A percentile compares a stretch with the other conserved stretches of the same genome.
Conservation (phyloP, 192 early-diverging fungal species). For the Powellomyces hirtus region DNA sequence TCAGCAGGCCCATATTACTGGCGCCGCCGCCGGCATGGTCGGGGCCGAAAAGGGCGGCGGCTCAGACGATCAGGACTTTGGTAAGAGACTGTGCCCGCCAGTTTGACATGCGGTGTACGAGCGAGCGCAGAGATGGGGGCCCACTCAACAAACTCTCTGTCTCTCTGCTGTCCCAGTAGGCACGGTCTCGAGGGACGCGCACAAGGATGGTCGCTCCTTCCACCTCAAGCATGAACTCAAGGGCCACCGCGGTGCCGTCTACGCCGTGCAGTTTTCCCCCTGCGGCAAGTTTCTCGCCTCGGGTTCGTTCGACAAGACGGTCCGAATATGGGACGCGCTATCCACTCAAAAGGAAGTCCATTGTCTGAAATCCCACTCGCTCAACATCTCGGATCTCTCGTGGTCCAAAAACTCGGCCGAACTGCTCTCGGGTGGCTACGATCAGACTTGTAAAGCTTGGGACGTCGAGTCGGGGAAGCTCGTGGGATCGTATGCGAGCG, state of each 20-base stretch:
- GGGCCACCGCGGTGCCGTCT: conserved; percentile 90
- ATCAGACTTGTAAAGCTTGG: conserved; percentile 80
- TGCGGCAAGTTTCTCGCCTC: conserved; percentile 78
- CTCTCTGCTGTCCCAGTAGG: too few species aligned
- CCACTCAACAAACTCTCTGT: too few species aligned
- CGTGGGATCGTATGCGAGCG: conserved; percentile 59
- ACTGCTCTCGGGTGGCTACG: conserved; percentile 74
- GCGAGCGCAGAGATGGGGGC: too few species aligned
- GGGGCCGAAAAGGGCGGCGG: background rate
- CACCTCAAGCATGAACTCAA: conserved; percentile 67
- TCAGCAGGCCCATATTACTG: background rate
- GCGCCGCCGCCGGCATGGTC: background rate
- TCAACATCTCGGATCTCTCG: conserved; percentile 76
- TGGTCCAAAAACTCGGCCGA: conserved; percentile 69
- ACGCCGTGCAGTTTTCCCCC: conserved; percentile 83
- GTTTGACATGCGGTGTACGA: too few species aligned
- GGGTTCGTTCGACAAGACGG: conserved; percentile 92
- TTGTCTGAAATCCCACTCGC: conserved; percentile 69
- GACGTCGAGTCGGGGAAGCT: conserved; percentile 68
- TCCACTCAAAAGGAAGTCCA: conserved; percentile 67
- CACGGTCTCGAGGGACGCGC: background rate
- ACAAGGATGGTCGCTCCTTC: conserved; percentile 54
- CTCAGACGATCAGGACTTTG: background rate
- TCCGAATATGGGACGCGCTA: conserved; percentile 83
- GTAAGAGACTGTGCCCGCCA: too few species aligned